Base-by-base conservation (phyloP, 139 green algal species). In the Raphidocelis subcapitata region DNA sequence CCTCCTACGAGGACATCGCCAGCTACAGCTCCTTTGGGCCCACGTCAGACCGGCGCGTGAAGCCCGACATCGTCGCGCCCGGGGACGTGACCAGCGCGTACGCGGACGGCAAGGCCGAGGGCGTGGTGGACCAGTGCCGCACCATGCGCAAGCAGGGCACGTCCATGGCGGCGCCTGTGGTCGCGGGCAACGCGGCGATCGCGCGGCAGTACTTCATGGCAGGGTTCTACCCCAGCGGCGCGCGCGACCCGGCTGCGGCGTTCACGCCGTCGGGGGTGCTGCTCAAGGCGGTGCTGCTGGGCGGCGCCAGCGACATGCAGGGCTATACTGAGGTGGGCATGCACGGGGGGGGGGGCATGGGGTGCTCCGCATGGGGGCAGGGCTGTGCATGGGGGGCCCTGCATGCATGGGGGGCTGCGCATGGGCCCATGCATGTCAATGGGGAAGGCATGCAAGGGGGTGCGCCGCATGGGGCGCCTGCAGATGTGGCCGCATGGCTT, bases 31-130 rank as follows among this genome's bases (percentile, higher is more conserved):
- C 72, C 29, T 86, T 84, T 26, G 91, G 92, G 0, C 92, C 92
- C 26, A 94, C 91, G 2, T 32, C 65, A 2, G 93, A 97, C 65
- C 82, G 82, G 23, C 74, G 93, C 26, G 84, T 95, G 44, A 97
- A 97, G 79, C 92, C 92, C 21, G 93, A 97, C 67, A 67, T 97
- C 20, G 79, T 96, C 3, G 90, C 90, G 0, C 92, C 92, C n/a
- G 91, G 91, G 8, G 86, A 78, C 37, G 56, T 92, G 21, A 49
- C 41, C 41, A 20, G 8, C 8, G 41, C 41, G 8, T 49, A 49
- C 41, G 8, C 41, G 8, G 41, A 49, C 41, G 41, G 41, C 8
- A 8, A 49, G 41, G 8, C 8, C 41, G 12, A 8, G 8, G 41
- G 41, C 41, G 41, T 12, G 41, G 12, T 49, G 8, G 41, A 49